phyloP scores from a whole-genome alignment of 2,329 filamentous ascomycete species.

The Penicillium sclerotiorum region DNA sequence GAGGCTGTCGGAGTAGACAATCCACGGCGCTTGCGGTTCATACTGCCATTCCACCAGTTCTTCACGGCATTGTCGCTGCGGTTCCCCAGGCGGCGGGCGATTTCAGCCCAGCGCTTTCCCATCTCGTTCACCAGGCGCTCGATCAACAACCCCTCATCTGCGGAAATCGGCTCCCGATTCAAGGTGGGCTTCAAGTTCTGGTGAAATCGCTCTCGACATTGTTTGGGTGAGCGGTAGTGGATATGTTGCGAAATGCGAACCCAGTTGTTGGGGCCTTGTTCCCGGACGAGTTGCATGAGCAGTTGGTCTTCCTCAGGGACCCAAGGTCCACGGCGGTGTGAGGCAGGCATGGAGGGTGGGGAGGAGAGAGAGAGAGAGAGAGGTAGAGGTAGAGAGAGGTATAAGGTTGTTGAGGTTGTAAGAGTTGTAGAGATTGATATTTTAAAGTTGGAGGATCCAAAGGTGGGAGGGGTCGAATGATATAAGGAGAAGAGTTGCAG shows the following conservation, averaged over 20 bases:
- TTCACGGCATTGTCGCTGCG: slow-evolving; percentile 95
- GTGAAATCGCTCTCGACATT: slow-evolving; percentile 91
- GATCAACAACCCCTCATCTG: slow-evolving; percentile 72
- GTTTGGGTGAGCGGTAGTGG: slow-evolving; percentile 80
- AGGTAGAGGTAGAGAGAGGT: neutral
- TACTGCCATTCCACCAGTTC: slow-evolving; percentile 96
- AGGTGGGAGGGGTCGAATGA: neutral
- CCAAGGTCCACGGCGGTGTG: slow-evolving; percentile 79
- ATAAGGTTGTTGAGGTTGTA: neutral
- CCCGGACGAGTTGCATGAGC: slow-evolving; percentile 70
- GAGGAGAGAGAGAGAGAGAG: neutral
- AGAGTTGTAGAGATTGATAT: neutral
- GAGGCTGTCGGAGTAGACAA: slow-evolving; percentile 37
- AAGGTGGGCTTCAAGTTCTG: slow-evolving; percentile 83
- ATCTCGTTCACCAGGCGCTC: slow-evolving; percentile 74
- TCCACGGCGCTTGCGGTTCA: slow-evolving; percentile 72
- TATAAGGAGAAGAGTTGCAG: slow-evolving; percentile 1
- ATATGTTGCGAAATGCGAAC: slow-evolving; percentile 79
- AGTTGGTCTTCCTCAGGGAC: slow-evolving; percentile 73
- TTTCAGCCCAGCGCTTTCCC: slow-evolving; percentile 92
- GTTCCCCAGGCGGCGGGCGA: slow-evolving; percentile 76
- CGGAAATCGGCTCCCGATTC: slow-evolving; percentile 72
- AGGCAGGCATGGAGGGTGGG: slow-evolving; percentile 41
- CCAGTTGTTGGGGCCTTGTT: slow-evolving; percentile 83
- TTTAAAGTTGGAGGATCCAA: slow-evolving; percentile 1